Percentiles rank a stretch among this genome's conserved stretches.
Evolutionary conservation across 371 early-diverging fungal species (phyloP).

Genomic region (Capniomyces stellatus): DNA sequence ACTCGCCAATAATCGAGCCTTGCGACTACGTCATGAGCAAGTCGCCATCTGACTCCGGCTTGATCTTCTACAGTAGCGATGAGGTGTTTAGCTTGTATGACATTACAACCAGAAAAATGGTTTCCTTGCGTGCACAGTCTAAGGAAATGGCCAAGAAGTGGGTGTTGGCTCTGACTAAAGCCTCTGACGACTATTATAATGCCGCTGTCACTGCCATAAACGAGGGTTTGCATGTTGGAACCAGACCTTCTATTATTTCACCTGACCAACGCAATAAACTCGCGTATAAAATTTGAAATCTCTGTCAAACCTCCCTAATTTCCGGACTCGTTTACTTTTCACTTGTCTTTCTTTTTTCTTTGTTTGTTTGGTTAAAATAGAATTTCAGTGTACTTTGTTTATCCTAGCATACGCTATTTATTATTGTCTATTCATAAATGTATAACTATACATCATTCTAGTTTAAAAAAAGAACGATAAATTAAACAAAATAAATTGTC

Average conservation of each 20-base stretch:
- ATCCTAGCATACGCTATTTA: no score
- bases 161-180: constrained; percentile 17
- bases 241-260: constrained; percentile 20
- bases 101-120: constrained; percentile 9
- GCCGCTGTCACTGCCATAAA: constrained; percentile 19
- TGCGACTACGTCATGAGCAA: constrained; percentile 21
- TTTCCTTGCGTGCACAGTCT: neutral
- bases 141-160: constrained; percentile 10
- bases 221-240: constrained; percentile 24
- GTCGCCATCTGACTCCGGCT: constrained; percentile 15
- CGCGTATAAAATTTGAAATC: no score
- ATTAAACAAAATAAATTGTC: no score
- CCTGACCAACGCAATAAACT: constrained; percentile 16
- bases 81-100: constrained; percentile 19
- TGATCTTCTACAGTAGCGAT: constrained; percentile 17
- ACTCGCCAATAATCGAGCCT: constrained; percentile 19
- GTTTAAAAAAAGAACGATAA: no score
- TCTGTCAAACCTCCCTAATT: no score
- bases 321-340: no score
- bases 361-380: no score
- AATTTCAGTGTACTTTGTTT: no score
- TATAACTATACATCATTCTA: no score
- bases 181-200: constrained; percentile 19
- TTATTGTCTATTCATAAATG: no score
- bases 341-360: no score